A percentile compares a stretch with the other conserved stretches of the same genome.
phyloP scores from a whole-genome alignment of 2,329 filamentous ascomycete species.

The Colletotrichum sp. region DNA sequence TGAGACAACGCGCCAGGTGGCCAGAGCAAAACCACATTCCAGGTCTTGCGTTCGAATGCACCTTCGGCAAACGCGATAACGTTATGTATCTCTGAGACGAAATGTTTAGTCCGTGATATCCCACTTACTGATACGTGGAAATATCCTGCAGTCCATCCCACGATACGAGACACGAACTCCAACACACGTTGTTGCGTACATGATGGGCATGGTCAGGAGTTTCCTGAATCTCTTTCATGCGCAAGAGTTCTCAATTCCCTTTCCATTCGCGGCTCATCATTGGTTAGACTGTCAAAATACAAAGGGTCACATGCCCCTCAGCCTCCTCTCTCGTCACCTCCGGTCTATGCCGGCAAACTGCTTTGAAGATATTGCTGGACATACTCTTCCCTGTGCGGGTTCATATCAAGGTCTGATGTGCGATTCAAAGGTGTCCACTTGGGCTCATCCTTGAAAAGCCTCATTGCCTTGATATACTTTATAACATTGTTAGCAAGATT shows the following conservation, averaged over 20 bases:
- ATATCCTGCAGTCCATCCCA: neutral
- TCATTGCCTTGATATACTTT: constrained; percentile 94
- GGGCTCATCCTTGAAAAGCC: constrained; percentile 96
- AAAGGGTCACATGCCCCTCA: neutral
- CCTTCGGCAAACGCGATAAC: neutral
- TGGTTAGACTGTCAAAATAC: neutral
- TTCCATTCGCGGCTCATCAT: neutral
- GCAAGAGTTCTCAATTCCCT: neutral
- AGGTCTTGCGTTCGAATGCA: neutral
- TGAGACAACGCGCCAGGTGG: neutral
- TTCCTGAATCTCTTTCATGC: neutral
- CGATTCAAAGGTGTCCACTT: constrained; percentile 97
- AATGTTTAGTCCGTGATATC: neutral
- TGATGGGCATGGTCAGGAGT: neutral
- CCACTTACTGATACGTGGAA: neutral
- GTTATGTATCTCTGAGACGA: neutral
- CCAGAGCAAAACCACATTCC: neutral
- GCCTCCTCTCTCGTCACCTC: neutral
- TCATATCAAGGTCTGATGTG: constrained; percentile 75
- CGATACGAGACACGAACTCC: neutral
- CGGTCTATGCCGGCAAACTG: neutral
- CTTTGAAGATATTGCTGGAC: constrained; percentile 50
- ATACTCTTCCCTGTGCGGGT: constrained; percentile 81
- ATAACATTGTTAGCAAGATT: neutral
- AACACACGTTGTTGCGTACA: neutral